Base-by-base conservation (phyloP, 2,329 filamentous ascomycete genomes). In the Colletotrichum costaricense region DNA sequence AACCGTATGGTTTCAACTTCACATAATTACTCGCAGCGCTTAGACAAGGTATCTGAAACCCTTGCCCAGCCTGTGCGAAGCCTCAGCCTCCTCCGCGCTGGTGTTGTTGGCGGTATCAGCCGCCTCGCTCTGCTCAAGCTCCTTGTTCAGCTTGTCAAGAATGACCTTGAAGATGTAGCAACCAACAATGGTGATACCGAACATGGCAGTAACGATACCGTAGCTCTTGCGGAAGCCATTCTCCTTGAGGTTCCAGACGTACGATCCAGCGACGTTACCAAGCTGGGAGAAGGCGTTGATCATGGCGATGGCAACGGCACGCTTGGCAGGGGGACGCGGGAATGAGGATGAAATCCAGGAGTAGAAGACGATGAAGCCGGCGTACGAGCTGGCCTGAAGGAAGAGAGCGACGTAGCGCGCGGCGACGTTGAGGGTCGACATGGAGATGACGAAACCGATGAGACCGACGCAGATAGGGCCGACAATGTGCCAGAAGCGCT, bases 141-240 rank as follows among this genome's bases (percentile, higher is more conserved):
- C 82, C 77, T 81, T 83, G 81, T 89, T 89, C 74, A 88, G 78
- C 67, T 81, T 78, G 6, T 79, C 69, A 5, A 90, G 82, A 68
- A 89, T 85, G 75, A 82, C 70, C 24, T 85, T 83, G 82, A 90
- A 87, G 38, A 81, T 70, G 64, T 81, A 84, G 79, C 87, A 91
- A 5, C 89, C 89, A 0, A 84, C 46, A 38, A 91, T 87, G 0
- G 90, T 89, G 54, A 90, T 76, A 4, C 88, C 89, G 77, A 92
- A 92, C 90, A 92, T 92, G 77, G 89, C 84, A 16, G 88, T 86
- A 5, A 92, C 91, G 69, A 93, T 90, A 4, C 89, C 90, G 76
- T 92, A 92, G 74, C 89, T 91, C 82, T 89, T 88, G 75, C 90
- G 86, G 83, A 86, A 92, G 0, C 91, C 91, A 74, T 92, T 87